These are phyloP conservation scores for Penicillium malachiteum DNA, from an alignment of 495 filamentous ascomycete species.

Conservation along the genomic window DNA sequence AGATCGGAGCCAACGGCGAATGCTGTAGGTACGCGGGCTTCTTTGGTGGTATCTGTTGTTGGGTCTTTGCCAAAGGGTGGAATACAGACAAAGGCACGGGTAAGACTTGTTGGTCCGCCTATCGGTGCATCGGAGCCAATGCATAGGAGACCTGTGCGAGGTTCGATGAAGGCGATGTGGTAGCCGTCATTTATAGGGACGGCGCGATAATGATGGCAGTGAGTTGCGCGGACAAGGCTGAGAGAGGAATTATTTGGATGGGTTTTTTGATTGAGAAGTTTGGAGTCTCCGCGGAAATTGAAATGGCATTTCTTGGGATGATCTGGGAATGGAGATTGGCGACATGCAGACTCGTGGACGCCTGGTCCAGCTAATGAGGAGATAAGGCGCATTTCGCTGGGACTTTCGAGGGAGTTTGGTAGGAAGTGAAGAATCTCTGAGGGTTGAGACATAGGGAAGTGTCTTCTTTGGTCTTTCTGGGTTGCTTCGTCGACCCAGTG, in stretches of 20 bases:
- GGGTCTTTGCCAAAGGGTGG: slow-evolving; percentile 34
- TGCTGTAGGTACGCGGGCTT: slow-evolving; percentile 44
- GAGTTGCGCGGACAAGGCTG: slow-evolving; percentile 39
- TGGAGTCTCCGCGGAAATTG: slow-evolving; percentile 28
- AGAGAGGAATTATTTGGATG: slow-evolving; percentile 25
- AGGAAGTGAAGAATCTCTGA: slow-evolving; percentile 69
- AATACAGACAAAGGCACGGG: slow-evolving; percentile 40
- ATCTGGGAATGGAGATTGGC: slow-evolving; percentile 26
- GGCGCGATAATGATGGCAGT: slow-evolving; percentile 65
- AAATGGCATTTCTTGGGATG: slow-evolving; percentile 30
- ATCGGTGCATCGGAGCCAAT: slow-evolving; percentile 67
- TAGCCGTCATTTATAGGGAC: slow-evolving; percentile 68
- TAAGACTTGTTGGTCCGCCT: slow-evolving; percentile 51
- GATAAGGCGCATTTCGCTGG: slow-evolving; percentile 60
- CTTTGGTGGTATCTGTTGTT: slow-evolving; percentile 28
- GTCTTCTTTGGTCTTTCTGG: slow-evolving; percentile 54
- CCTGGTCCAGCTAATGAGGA: slow-evolving; percentile 58
- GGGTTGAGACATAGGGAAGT: slow-evolving; percentile 67
- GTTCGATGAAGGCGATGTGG: slow-evolving; percentile 70
- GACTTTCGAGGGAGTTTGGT: slow-evolving; percentile 48
- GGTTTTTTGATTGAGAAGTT: slow-evolving; percentile 28
- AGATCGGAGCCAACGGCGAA: slow-evolving; percentile 63
- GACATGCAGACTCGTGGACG: slow-evolving; percentile 34
- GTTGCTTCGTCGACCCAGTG: slow-evolving; percentile 69
- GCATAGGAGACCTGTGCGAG: slow-evolving; percentile 56